Base-by-base conservation (phyloP, 495 filamentous ascomycete genomes). In the Penicillium antarcticum region DNA sequence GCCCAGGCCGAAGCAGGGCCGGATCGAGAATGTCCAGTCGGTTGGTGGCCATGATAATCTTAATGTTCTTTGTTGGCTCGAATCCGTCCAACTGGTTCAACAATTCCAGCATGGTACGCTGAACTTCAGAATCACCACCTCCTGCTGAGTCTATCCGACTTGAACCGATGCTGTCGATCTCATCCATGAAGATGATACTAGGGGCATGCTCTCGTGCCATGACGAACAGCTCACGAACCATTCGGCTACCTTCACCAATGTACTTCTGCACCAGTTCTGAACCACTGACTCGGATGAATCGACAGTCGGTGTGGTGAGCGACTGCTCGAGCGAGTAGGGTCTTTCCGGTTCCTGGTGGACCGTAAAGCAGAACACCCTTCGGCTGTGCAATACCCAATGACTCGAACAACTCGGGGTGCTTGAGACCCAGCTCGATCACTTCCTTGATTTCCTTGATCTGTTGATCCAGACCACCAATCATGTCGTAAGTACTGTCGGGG, bases 401-500 rank as follows among this genome's bases (percentile, higher is more conserved):
- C 76, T 99, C 94, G 73, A 99, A 99, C 42, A 99, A 81, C 71
- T 99, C 94, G 3, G 94, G 94, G 67, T 99, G 94, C 76, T 97
- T 96, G 50, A 99, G 81, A 47, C 94, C 94, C 29, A 99, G 87
- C 75, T 99, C 94, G 69, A 99, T 97, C 47, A 99, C 94, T 69
- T 99, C 94, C 75, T 99, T 99, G 78, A 99, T 99, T 72, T 99
- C 95, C 78, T 99, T 97, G 76, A 99, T 97, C 65, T 99, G 94
- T 66, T 99, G 95, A 60, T 97, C 95, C 40, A 99, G 79, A 53
- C 94, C 94, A 69, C 94, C 94, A 62, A 99, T 99, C 94, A 99
- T 99, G 75, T 99, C 94, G 77, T 99, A 99, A 65, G 94, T 99
- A 75, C 91, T 96, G 76, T 99, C 94, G 23, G 94, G 94, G 21